Conservation (phyloP, 2,329 filamentous ascomycete species). For the Botrytis tulipae region DNA sequence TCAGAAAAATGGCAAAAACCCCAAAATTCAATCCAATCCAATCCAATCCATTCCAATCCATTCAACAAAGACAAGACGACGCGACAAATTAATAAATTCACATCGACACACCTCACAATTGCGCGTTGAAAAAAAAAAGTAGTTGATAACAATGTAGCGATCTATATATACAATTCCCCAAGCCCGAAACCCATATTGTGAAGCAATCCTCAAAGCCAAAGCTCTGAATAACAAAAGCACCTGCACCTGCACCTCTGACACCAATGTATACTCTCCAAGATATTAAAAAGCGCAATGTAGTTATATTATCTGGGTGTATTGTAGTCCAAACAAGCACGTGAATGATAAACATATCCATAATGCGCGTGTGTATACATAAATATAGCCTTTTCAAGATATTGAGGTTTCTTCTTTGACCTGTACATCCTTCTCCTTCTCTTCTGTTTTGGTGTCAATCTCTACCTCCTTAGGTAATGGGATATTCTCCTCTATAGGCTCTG, state of each 20-base stretch:
- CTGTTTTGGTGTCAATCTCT: neutral
- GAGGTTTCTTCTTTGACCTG: neutral
- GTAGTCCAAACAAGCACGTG: neutral
- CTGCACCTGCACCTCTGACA: neutral
- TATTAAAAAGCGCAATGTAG: neutral
- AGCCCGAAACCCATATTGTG: neutral
- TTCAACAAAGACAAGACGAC: too few relatives aligned
- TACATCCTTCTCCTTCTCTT: conserved; percentile 8
- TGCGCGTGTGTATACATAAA: neutral
- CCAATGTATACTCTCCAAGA: neutral
- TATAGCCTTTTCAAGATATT: neutral
- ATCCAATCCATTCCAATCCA: too few relatives aligned
- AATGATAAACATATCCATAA: conserved; percentile 4
- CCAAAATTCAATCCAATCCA: too few relatives aligned
- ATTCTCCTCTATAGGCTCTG: neutral
- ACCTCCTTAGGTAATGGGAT: neutral
- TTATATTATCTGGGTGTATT: neutral
- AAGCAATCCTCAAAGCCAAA: neutral
- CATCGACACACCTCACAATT: neutral
- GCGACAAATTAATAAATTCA: neutral
- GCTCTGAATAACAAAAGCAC: neutral
- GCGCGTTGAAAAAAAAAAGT: neutral
- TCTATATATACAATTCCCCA: neutral
- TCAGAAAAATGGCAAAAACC: too few relatives aligned
- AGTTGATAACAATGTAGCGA: neutral